Percentiles rank a stretch among this genome's conserved stretches.
Conservation (phyloP, 441 rosid genomes). For the Bruguiera hainesii region DNA sequence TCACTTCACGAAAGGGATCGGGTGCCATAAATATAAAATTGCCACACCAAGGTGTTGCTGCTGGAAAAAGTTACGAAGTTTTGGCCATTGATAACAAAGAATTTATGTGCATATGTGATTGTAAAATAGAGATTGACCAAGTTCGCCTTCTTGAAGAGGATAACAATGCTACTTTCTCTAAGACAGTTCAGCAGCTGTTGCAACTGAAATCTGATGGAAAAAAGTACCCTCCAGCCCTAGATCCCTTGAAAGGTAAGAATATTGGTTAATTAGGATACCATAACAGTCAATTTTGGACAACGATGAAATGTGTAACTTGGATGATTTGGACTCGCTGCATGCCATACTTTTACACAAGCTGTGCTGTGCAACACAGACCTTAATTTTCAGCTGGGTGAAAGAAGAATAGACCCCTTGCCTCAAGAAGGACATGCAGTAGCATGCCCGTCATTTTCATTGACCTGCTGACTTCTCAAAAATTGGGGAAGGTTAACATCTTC, state of each 20-base stretch:
- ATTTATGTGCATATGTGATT: constrained; percentile 59
- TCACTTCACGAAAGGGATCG: constrained; percentile 62
- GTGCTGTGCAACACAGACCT: background rate
- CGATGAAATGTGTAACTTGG: constrained; percentile 10
- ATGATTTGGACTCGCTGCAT: background rate
- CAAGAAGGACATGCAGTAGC: background rate
- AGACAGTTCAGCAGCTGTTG: constrained; percentile 75
- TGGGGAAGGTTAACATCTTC: background rate
- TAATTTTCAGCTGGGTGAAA: background rate
- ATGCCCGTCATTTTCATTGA: background rate
- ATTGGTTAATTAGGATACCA: background rate
- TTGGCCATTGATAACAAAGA: constrained; percentile 64
- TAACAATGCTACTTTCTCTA: constrained; percentile 64
- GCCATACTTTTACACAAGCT: background rate
- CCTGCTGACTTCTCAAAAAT: constrained; percentile 1
- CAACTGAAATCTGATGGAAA: constrained; percentile 58
- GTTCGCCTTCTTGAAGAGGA: constrained; percentile 70
- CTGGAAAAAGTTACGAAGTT: constrained; percentile 87
- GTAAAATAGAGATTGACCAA: constrained; percentile 57
- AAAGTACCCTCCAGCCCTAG: constrained; percentile 75
- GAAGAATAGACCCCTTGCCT: too few relatives aligned
- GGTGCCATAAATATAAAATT: constrained; percentile 59
- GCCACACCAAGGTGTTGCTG: constrained; percentile 69
- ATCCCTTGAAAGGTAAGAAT: constrained; percentile 66
- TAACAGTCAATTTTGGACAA: background rate